Evolutionary conservation across 2,329 filamentous ascomycete genomes (phyloP).

Genomic region (Sclerotinia subarctica): DNA sequence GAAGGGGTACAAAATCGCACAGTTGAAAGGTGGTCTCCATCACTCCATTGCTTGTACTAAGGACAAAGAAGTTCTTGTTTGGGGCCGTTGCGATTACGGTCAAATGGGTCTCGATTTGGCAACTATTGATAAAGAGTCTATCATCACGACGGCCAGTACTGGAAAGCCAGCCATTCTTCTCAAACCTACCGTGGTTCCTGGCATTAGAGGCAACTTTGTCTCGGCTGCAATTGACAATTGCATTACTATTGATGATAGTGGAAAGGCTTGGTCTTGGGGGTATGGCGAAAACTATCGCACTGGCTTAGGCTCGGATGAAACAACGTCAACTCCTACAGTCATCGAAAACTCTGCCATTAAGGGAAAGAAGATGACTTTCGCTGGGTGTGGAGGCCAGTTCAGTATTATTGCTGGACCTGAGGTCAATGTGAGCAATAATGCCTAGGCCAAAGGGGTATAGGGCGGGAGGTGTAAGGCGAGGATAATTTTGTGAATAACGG

Average conservation of each 20-base stretch:
- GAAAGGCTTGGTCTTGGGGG: constrained; percentile 74
- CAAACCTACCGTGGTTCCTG: constrained; percentile 56
- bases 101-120: constrained; percentile 56
- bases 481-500: neutral
- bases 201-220: constrained; percentile 41
- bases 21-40: constrained; percentile 68
- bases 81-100: constrained; percentile 56
- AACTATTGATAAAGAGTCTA: constrained; percentile 53
- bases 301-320: constrained; percentile 71
- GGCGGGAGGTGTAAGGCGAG: neutral
- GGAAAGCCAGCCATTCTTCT: constrained; percentile 65
- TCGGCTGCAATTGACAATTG: constrained; percentile 68
- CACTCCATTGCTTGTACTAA: constrained; percentile 66
- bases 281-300: constrained; percentile 79
- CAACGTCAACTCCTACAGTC: constrained; percentile 71
- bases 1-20: neutral
- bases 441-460: neutral
- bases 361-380: constrained; percentile 69
- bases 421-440: neutral
- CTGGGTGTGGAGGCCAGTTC: constrained; percentile 81
- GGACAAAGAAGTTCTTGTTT: constrained; percentile 56
- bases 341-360: constrained; percentile 82
- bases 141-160: constrained; percentile 60
- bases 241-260: constrained; percentile 64
- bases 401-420: constrained; percentile 53